These are phyloP conservation scores for Vaccinium myrtillus DNA, from an alignment of 148 eudicot species.

Conservation along the genomic window DNA sequence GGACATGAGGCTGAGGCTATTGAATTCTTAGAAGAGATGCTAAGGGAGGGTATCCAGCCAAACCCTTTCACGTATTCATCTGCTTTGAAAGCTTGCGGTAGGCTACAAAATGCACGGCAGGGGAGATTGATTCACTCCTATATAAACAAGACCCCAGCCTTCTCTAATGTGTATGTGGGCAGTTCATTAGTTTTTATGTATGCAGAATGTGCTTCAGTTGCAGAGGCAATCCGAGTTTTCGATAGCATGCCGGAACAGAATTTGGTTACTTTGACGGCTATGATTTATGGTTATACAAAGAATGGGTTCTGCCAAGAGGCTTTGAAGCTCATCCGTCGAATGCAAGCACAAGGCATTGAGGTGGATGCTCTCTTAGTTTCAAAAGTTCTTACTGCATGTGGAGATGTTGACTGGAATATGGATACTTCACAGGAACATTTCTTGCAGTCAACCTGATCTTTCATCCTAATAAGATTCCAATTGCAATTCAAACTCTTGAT, in stretches of 20 bases:
- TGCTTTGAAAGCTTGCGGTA: slow-evolving; percentile 83
- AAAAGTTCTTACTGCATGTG: slow-evolving; percentile 74
- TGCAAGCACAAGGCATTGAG: slow-evolving; percentile 73
- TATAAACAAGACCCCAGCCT: slow-evolving; percentile 54
- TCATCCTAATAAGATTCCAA: background rate
- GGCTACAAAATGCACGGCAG: slow-evolving; percentile 50
- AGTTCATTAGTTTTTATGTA: slow-evolving; percentile 84
- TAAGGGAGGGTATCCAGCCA: slow-evolving; percentile 73
- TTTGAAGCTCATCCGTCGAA: slow-evolving; percentile 69
- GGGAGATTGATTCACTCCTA: slow-evolving; percentile 75
- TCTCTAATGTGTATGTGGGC: slow-evolving; percentile 67
- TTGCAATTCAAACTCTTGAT: background rate
- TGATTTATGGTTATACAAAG: slow-evolving; percentile 72
- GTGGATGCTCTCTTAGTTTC: slow-evolving; percentile 63
- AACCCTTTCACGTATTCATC: slow-evolving; percentile 84
- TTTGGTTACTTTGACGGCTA: slow-evolving; percentile 73
- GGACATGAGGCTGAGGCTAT: slow-evolving; percentile 85
- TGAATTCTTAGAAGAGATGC: slow-evolving; percentile 67
- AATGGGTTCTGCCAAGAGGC: slow-evolving; percentile 77
- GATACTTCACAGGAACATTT: slow-evolving; percentile 28
- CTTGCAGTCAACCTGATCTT: slow-evolving; percentile 32
- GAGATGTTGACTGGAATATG: slow-evolving; percentile 55
- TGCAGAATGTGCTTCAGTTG: slow-evolving; percentile 15
- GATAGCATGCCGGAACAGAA: slow-evolving; percentile 70
- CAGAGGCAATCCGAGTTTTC: slow-evolving; percentile 75